Evolutionary conservation across 2,329 filamentous ascomycete genomes (phyloP).

Genomic region (Fusarium marasasianum): DNA sequence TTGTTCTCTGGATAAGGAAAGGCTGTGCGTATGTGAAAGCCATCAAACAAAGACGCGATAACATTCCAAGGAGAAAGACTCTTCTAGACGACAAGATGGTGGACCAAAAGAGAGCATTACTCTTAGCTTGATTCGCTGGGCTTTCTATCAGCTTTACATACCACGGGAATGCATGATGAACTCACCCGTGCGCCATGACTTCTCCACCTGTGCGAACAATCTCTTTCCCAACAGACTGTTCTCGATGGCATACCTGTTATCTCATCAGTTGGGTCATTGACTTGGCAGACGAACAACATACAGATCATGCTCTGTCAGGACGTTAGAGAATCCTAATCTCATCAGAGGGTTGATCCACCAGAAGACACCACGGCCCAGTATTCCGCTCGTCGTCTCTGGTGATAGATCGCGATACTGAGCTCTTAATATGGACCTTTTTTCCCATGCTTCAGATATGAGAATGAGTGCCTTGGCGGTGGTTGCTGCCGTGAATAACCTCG

Average conservation of each 20-base stretch:
- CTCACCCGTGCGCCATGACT: background rate
- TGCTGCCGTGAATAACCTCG: conserved; percentile 1
- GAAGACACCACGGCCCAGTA: conserved; percentile 11
- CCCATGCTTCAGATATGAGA: conserved; percentile 12
- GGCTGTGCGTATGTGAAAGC: conserved; percentile 12
- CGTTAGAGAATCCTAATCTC: conserved; percentile 2
- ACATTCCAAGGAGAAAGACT: background rate
- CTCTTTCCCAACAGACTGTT: background rate
- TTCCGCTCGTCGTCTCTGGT: conserved; percentile 10
- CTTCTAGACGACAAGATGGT: background rate
- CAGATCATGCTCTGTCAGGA: conserved; percentile 9
- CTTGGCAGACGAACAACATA: background rate
- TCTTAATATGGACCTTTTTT: conserved; percentile 11
- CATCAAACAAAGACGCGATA: conserved; percentile 8
- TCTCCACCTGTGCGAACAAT: background rate
- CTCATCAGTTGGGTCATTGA: background rate
- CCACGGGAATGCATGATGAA: background rate
- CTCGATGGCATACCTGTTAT: background rate
- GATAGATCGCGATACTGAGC: conserved; percentile 13
- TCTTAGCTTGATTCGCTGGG: background rate
- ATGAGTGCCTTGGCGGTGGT: conserved; percentile 3
- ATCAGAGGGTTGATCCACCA: conserved; percentile 24
- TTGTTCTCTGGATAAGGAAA: conserved; percentile 6
- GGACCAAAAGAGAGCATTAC: conserved; percentile 13
- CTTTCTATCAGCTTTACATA: background rate